Base-by-base conservation (phyloP, 2,329 filamentous ascomycete genomes). In the Paracamarosporium sp. region DNA sequence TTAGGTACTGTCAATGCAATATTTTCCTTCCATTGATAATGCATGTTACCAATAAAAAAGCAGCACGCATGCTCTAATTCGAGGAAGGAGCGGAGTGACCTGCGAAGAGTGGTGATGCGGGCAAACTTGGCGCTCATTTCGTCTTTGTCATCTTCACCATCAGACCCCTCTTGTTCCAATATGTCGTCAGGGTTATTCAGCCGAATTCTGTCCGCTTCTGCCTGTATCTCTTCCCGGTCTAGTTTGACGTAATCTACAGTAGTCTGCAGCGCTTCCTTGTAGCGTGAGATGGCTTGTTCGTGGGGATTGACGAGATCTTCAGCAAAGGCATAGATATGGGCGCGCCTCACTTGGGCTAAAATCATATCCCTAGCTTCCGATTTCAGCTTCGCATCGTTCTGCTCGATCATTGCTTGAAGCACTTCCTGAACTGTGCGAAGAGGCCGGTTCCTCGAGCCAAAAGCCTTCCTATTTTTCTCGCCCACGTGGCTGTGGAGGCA, bases 331-430 rank as follows among this genome's bases (percentile, higher is more conserved):
- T 90, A 82, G 3, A 97, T 78, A 65, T 97, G 93, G 0, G 92
- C 94, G 53, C 87, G 83, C 15, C 83, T 85, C 43, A 97, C 79
- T 60, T 86, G 87, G 31, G 82, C 82, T 2, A 85, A 72, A 6
- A 96, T 80, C 46, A 89, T 82, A 2, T 82, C 79, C 51, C 92
- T 86, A 69, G 95, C 89, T 56, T 94, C 88, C 0, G 83, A 77
- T 50, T 88, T 85, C 55, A 94, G 85, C 1, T 78, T 73, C 5
- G 80, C 81, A 56, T 94, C 90, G 41, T 90, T 93, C 69, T 94
- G 88, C 54, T 97, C 92, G 56, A 97, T 89, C 94, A 99, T 97
- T 4, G 89, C 88, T 62, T 92, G 89, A 11, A 99, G 81, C 1
- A 98, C 94, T 74, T 98, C 91, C 17, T 88, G 86, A 1, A 97